Base-by-base conservation (phyloP, 1,284 basidiomycete species). In the Vanrija humicola region DNA sequence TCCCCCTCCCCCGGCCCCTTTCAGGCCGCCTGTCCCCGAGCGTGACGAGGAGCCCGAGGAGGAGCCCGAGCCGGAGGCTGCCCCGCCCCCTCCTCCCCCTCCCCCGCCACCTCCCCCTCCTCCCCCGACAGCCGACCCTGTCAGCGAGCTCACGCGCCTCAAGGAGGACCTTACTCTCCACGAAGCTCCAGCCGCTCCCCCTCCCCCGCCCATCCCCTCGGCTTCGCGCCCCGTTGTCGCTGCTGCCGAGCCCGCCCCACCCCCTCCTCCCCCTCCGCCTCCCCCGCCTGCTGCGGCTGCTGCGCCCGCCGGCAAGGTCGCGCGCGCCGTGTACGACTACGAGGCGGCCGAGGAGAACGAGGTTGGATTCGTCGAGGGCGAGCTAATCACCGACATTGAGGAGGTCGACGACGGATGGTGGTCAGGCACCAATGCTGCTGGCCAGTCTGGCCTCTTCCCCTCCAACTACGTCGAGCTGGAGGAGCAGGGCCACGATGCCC, bases 401-500 rank as follows among this genome's bases (percentile, higher is more conserved):
- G 83, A 89, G 75, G 71, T 90, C n/a, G 89, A 87, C 66, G 88
- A 90, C 64, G 88, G 78, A 77, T 82, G 81, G 91, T 93, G 90
- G 90, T 82, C 79, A 59, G 91, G 89, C 28, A 79, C 84, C 43
- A 84, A 85, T 38, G 75, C 79, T 39, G 79, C 78, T 28, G 89
- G 88, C 8, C 80, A 83, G 77, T 78, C 76, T 6, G 90, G 91
- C 85, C 89, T 73, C 15, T 75, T 72, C 65, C 66, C 73, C 75
- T 87, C 89, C 12, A 92, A 90, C 71, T 94, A 92, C 65, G 88
- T 90, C 43, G 87, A 90, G 67, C 63, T 89, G 34, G 56, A 71
- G 40, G 84, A 84, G 23, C 69, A 62, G 18, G 58, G 39, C 14
- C 52, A 48, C 15, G 60, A 61, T 34, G 65, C 70, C 19, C 72